Percentiles rank a stretch among this genome's conserved stretches.
Evolutionary conservation across 75 land plant species (phyloP).

Genomic region (Adiantum capillusveneris): DNA sequence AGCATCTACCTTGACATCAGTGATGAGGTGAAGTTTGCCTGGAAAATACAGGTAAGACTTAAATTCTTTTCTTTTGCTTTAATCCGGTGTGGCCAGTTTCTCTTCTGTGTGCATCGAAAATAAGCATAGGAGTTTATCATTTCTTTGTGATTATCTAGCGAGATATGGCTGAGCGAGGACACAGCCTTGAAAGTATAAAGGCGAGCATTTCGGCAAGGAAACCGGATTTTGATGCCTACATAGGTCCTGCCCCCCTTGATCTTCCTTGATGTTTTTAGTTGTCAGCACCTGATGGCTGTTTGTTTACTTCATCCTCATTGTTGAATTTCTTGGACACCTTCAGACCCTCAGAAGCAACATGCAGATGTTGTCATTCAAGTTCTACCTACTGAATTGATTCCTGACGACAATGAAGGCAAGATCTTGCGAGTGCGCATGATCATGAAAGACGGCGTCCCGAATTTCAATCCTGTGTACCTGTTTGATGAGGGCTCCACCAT

Average conservation of each 20-base stretch:
- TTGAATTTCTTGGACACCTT: neutral
- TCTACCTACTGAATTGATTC: slow-evolving; percentile 81
- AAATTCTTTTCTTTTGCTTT: too few species aligned
- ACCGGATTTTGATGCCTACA: too few species aligned
- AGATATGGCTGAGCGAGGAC: slow-evolving; percentile 89
- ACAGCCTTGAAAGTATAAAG: slow-evolving; percentile 94
- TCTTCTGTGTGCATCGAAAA: slow-evolving; percentile 58
- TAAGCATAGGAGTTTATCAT: slow-evolving; percentile 96
- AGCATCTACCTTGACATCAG: too few species aligned
- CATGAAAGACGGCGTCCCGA: slow-evolving; percentile 82
- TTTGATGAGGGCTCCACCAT: too few species aligned
- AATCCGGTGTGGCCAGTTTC: too few species aligned
- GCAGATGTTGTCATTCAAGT: too few species aligned
- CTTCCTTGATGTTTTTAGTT: neutral
- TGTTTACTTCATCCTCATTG: too few species aligned
- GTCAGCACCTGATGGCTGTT: neutral
- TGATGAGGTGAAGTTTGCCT: too few species aligned
- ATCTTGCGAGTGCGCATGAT: too few species aligned
- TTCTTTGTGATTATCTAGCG: slow-evolving; percentile 92
- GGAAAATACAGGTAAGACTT: too few species aligned
- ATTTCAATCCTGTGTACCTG: slow-evolving; percentile 83
- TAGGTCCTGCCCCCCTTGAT: neutral
- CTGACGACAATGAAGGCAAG: slow-evolving; percentile 92
- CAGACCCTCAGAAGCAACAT: slow-evolving; percentile 99
- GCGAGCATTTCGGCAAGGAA: slow-evolving; percentile 25